Base-by-base conservation (phyloP, 2,329 filamentous ascomycete genomes). In the Penicillium sp. region DNA sequence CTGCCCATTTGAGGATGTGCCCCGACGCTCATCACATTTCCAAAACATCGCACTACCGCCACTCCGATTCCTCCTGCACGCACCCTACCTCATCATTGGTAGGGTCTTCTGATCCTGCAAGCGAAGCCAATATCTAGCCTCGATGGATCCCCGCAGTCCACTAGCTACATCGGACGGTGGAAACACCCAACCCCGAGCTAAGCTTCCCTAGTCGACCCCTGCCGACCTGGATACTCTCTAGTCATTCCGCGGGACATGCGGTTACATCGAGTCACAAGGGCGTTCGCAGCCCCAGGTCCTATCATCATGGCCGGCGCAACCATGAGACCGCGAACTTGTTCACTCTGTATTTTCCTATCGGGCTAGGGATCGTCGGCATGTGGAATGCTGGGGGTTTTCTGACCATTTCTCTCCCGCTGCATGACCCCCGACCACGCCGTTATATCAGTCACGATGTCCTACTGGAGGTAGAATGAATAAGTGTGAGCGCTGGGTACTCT, bases 251-350 rank as follows among this genome's bases (percentile, higher is more conserved):
- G 54, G 58, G 56, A 50, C 56, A 36, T 61, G 55, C 39, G 40
- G 61, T 62, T 60, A 59, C 61, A 65, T 62, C 55, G 54, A 60
- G 55, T 62, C 61, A 60, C 56, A 59, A 47, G 62, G 56, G 22
- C 4, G 50, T 18, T 22, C 16, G 36, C 49, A 11, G 22, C n/a
- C n/a, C n/a, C 22, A 16, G 50, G 54, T 35, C 55, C 63, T 59
- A 60, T 62, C 57, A 60, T 36, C 37, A 43, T 39, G 24, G 18
- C 33, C 24, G 19, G 50, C 10, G 19, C 56, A 37, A 51, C 43
- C 50, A 59, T 59, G 55, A 59, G 55, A 41, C 18, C 52, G 22
- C 59, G 44, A 47, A 62, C 14, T 52, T 13, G 49, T 51, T 56
- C 50, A 57, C 37, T 57, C 9, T 41, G 44, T 35, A 24, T 43